Base-by-base conservation (phyloP, 768 basidiomycete genomes). In the Boletus tomentosulus region DNA sequence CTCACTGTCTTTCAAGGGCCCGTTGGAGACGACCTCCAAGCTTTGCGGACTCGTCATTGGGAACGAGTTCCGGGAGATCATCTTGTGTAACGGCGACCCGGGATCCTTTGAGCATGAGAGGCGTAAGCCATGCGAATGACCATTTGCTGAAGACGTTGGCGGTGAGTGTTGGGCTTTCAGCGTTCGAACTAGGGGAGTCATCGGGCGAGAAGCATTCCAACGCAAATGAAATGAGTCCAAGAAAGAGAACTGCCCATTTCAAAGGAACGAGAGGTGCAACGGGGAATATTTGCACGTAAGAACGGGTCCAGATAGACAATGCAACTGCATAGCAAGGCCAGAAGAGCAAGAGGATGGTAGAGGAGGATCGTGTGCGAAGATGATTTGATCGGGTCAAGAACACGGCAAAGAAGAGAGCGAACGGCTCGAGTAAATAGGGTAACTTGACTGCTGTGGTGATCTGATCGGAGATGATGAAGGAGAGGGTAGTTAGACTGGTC, bases 41-140 rank as follows among this genome's bases (percentile, higher is more conserved):
- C 24, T 81, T 79, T 25, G 77, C 77, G 0, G 92, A 85, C 59
- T 87, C 83, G 62, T 97, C 91, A 9, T 71, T 63, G 0, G 84
- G 73, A 25, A 82, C 73, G 25, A 97, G 74, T 1, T 84, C 78
- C 41, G 92, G 92, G 24, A 98, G 78, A 63, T 98, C 96, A 28
- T 86, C 79, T 66, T 96, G 92, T 1, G 87, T 87, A 53, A 98
- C 85, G 65, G 80, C 84, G 50, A 80, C 71, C 6, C 71, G 66
- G n/a, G 79, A 77, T 30, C 89, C 89, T 62, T 85, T 85, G 60
- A 74, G 77, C 83, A 94, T 80, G 16, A 93, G 78, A 0, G 80
- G 79, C 1, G 89, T 91, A 76, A 98, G 80, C 93, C 93, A 98
- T 0, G 76, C 72, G 65, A 98, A 98, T 1, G 84, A 85, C 80